Base-by-base conservation (phyloP, 805 yeast genomes). In the Candida oleophila region DNA sequence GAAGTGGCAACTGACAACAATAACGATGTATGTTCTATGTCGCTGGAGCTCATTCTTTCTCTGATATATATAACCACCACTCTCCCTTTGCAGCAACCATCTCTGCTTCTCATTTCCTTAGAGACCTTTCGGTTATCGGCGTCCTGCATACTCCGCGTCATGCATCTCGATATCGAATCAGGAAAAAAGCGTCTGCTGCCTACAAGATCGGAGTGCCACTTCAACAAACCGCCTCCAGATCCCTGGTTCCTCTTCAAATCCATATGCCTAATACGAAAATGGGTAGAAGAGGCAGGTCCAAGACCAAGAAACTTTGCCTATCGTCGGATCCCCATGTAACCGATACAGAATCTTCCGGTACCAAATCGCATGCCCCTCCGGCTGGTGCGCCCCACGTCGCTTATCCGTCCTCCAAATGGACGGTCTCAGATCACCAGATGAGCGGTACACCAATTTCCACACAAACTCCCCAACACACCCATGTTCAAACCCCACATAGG, bases 91-190 rank as follows among this genome's bases (percentile, higher is more conserved):
- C n/a, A n/a, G n/a, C n/a, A n/a, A n/a, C n/a, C n/a, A n/a, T n/a
- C n/a, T n/a, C n/a, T n/a, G n/a, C n/a, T n/a, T n/a, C n/a, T n/a
- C n/a, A n/a, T n/a, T n/a, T n/a, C n/a, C n/a, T n/a, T n/a, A n/a
- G n/a, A n/a, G n/a, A n/a, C n/a, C n/a, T n/a, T 7, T 47, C 49
- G 3, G 54, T 45, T 15, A 51, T 25, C 30, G 11, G 38, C 38
- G 38, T 12, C 38, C 38, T 18, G 38, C 38, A 25, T 25, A 25
- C 11, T 7, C 5, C 11, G 30, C n/a, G 11, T 25, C 9, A 5
- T 25, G 37, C 37, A 16, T 34, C 19, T 5, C 37, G 37, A 34
- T 34, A 16, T 15, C 19, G n/a, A n/a, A 16, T 16, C 37, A 14
- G 28, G 32, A 38, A 5, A 19, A 20, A n/a, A 16, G 28, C 28